These are phyloP conservation scores for Bipolaris sorokiniana DNA, from an alignment of 2,329 filamentous ascomycete genomes.

Conservation along the genomic window DNA sequence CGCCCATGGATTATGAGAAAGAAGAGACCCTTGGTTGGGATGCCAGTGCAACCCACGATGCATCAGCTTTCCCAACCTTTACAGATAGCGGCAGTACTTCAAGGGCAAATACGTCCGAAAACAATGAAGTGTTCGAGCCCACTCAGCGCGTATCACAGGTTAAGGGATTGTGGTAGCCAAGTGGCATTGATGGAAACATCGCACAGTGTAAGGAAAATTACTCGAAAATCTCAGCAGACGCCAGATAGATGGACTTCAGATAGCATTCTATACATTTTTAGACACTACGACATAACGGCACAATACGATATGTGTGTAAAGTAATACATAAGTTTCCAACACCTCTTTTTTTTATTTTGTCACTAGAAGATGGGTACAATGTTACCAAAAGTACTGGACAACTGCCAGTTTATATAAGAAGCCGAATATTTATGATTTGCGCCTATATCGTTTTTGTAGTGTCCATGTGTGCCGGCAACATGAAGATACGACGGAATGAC, in stretches of 20 bases:
- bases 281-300: background rate
- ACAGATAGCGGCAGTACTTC: constrained; percentile 49
- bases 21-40: constrained; percentile 77
- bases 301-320: background rate
- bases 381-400: background rate
- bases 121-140: constrained; percentile 63
- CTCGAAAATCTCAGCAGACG: background rate
- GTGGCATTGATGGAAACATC: background rate
- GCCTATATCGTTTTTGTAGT: background rate
- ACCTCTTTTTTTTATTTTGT: background rate
- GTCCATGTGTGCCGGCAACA: constrained; percentile 3
- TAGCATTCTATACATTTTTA: background rate
- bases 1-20: constrained; percentile 70
- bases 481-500: constrained; percentile 23
- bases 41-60: constrained; percentile 62
- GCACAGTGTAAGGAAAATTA: background rate
- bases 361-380: no score
- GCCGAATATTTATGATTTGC: background rate
- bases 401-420: background rate
- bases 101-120: constrained; percentile 34
- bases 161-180: constrained; percentile 44
- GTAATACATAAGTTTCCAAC: background rate
- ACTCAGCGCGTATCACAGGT: constrained; percentile 74
- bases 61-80: constrained; percentile 52
- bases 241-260: background rate